Evolutionary conservation across 2,329 filamentous ascomycete genomes (phyloP).

Genomic region (Dryadomyces sulphureus): DNA sequence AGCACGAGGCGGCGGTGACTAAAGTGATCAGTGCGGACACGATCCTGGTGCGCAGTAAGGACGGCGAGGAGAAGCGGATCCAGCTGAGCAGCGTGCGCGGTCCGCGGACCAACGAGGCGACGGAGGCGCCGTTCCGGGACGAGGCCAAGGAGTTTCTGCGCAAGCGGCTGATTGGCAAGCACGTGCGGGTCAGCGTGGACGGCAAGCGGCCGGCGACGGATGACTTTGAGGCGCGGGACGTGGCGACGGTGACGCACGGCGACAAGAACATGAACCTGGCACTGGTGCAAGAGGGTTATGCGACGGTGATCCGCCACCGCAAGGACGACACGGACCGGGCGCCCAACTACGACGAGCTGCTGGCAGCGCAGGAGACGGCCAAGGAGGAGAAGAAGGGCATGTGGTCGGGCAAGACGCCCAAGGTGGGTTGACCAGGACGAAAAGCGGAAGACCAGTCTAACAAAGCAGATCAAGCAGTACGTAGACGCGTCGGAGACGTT

Average conservation of each 20-base stretch:
- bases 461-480: slow-evolving; percentile 49
- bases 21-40: slow-evolving; percentile 84
- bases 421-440: too few relatives aligned
- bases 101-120: slow-evolving; percentile 74
- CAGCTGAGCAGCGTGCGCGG: slow-evolving; percentile 87
- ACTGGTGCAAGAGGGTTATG: slow-evolving; percentile 86
- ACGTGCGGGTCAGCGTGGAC: slow-evolving; percentile 77
- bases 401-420: slow-evolving; percentile 81
- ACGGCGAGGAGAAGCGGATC: slow-evolving; percentile 74
- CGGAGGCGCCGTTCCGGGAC: slow-evolving; percentile 75
- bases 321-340: slow-evolving; percentile 90
- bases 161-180: slow-evolving; percentile 90
- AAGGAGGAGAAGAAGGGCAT: slow-evolving; percentile 86
- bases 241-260: slow-evolving; percentile 72
- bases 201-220: slow-evolving; percentile 81
- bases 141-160: slow-evolving; percentile 94
- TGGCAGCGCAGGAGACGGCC: slow-evolving; percentile 66
- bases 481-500: slow-evolving; percentile 82
- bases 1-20: slow-evolving; percentile 68
- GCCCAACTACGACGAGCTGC: slow-evolving; percentile 81
- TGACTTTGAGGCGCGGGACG: slow-evolving; percentile 86
- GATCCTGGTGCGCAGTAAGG: slow-evolving; percentile 71
- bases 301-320: slow-evolving; percentile 84
- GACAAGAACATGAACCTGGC: slow-evolving; percentile 75
- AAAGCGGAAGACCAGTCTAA: too few relatives aligned